Base-by-base conservation (phyloP, 2,329 filamentous ascomycete species). In the Fusarium irregulare region DNA sequence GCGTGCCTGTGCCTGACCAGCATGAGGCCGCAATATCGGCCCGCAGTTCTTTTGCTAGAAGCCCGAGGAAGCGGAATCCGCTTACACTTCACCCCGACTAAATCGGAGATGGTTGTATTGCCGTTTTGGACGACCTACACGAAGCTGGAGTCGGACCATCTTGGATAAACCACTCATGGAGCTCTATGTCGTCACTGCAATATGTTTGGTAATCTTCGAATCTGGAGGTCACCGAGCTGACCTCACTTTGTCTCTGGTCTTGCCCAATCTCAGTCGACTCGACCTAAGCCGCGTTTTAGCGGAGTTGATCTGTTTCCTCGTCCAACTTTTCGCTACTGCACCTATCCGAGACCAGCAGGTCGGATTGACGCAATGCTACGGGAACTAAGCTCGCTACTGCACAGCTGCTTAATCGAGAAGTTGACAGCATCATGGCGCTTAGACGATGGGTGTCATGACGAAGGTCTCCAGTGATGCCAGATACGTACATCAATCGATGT, bases 321-420 rank as follows among this genome's bases (percentile, higher is more conserved):
- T 49, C 34, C 67, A 60, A 61, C 48, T 50, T 46, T 63, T 61
- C 55, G 32, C 63, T 58, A 64, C 65, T 73, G 70, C 71, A 70
- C 60, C 54, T 72, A 72, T 71, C 71, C 73, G 73, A 73, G 70
- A 74, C 72, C 63, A 70, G 56, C 61, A 69, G 60, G 69, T 61
- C 63, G 54, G 62, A 62, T 75, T 72, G 73, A 74, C 56, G 71
- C 71, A 75, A 72, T 72, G 50, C 63, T 51, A 57, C 68, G 62
- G 64, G 50, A 64, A 56, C 62, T 64, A 65, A 50, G 44, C 48
- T 61, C 51, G 55, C 63, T 58, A 32, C 59, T 46, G 49, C 62
- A 47, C 46, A 41, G 42, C 47, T 47, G 60, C 54, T 66, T 37
- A 55, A 51, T 55, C 41, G 32, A 64, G 58, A 37, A 66, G 47